These are phyloP conservation scores for Pichia sorboxylosa DNA, from an alignment of 1,139 yeast species.

Conservation along the genomic window DNA sequence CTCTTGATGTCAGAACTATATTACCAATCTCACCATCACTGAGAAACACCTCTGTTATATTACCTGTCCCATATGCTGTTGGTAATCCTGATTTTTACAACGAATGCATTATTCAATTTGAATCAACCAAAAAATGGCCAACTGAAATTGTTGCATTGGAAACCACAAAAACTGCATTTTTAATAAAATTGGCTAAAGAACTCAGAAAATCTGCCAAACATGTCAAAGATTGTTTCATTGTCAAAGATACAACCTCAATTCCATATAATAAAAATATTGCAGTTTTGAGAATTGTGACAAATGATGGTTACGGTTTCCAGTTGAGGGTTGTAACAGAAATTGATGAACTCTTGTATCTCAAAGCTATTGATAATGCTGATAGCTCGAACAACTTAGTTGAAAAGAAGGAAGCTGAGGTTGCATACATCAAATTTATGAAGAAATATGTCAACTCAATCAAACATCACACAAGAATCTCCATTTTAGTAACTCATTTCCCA, in stretches of 20 bases:
- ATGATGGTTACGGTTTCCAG: slow-evolving; percentile 79
- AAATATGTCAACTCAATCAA: slow-evolving; percentile 59
- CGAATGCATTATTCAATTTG: slow-evolving; percentile 75
- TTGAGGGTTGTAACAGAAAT: slow-evolving; percentile 68
- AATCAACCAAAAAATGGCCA: slow-evolving; percentile 90
- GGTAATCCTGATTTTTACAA: slow-evolving; percentile 75
- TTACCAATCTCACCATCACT: slow-evolving; percentile 63
- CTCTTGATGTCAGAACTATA: slow-evolving; percentile 60
- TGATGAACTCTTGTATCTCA: slow-evolving; percentile 61
- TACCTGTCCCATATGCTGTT: slow-evolving; percentile 74
- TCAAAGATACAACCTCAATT: slow-evolving; percentile 47
- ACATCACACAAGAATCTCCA: slow-evolving; percentile 69
- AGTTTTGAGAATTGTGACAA: slow-evolving; percentile 57
- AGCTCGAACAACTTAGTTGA: slow-evolving; percentile 28
- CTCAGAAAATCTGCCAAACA: slow-evolving; percentile 31
- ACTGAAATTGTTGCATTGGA: slow-evolving; percentile 79
- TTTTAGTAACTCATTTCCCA: slow-evolving; percentile 62
- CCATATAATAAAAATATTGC: slow-evolving; percentile 50
- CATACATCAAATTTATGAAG: slow-evolving; percentile 55
- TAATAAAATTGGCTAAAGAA: slow-evolving; percentile 55
- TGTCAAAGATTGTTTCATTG: slow-evolving; percentile 44
- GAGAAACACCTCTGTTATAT: slow-evolving; percentile 61
- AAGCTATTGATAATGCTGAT: slow-evolving; percentile 50
- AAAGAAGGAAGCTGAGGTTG: slow-evolving; percentile 47
- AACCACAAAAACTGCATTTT: slow-evolving; percentile 80